Percentiles rank a stretch among this genome's conserved stretches.
These are phyloP conservation scores for Lactarius pseudohatsudake DNA, from an alignment of 768 basidiomycete genomes.

Conservation along the genomic window DNA sequence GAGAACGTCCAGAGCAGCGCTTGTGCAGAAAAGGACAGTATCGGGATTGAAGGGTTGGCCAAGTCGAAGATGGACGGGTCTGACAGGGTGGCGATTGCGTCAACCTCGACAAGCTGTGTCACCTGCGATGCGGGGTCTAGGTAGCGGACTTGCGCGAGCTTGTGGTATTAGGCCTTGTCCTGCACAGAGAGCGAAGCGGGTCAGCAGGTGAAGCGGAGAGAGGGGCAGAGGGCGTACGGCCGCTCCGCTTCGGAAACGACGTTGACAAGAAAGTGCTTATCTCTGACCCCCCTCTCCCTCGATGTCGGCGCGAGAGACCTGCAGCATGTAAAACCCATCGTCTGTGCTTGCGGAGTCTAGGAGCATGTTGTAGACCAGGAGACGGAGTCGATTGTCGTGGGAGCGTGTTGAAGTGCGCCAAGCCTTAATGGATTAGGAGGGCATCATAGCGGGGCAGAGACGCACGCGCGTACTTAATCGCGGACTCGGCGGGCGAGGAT, in stretches of 20 bases:
- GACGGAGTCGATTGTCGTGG: conserved; percentile 69
- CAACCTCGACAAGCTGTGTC: conserved; percentile 54
- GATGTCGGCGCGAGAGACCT: conserved; percentile 57
- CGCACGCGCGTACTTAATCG: conserved; percentile 71
- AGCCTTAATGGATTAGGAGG: conserved; percentile 40
- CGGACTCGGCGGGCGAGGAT: conserved; percentile 48
- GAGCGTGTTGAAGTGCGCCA: conserved; percentile 63
- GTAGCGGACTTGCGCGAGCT: conserved; percentile 56
- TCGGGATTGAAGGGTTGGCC: too few species aligned
- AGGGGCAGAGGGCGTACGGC: conserved; percentile 45
- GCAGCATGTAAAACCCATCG: conserved; percentile 61
- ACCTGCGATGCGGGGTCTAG: conserved; percentile 54
- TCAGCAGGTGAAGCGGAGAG: neutral
- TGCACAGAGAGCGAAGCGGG: neutral
- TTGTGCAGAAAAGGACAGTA: too few species aligned
- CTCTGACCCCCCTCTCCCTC: conserved; percentile 72
- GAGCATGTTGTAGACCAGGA: conserved; percentile 60
- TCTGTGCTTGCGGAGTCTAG: conserved; percentile 58
- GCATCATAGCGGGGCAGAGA: conserved; percentile 2
- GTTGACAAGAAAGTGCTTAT: conserved; percentile 63
- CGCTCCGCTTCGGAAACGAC: conserved; percentile 56
- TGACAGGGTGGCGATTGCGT: conserved; percentile 66
- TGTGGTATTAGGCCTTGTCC: conserved; percentile 63
- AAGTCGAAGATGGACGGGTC: conserved; percentile 70
- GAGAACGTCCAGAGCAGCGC: conserved; percentile 62